Evolutionary conservation across 176 grass and related monocot genomes (phyloP), one percentile per base, ranked within the genome.

Genomic region (Oryza nivara): DNA sequence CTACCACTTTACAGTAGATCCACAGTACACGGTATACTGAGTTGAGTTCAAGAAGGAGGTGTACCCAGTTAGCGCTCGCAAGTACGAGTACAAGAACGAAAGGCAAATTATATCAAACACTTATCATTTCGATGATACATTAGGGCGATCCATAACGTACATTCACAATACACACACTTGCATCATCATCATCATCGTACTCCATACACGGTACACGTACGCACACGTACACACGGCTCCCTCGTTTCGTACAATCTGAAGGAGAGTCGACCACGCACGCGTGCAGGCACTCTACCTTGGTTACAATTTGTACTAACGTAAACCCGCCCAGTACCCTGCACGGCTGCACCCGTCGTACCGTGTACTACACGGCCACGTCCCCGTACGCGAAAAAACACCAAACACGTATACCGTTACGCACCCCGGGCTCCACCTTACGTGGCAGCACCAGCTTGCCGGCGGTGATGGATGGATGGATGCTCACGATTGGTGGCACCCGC

Each of bases 401-500:
- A 17, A 17, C 51, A 16, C 51, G 54, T 58, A 58, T 58, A 58
- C 54, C 17, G 19, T 58, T 16, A 16, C 6, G 19, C 48, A 20
- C 58, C 20, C 20, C 19, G 8, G 19, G 7, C 56, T 61, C 58
- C 20, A 63, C 58, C 58, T 20, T 51, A 14, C 12, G 12, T 19
- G 54, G 54, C 54, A 8, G 17, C 17, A 8, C 1, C 17, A 2
- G 0, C 64, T 43, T 4, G 58, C 75, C 45, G 72, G 45, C 46
- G 25, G 17, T 8, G 35, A 36, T 36, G 35, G 35, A 36, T 36
- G 0, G n/a, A 74, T 74, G 44, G 71, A 73, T 30, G 41, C 82
- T 90, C 84, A 80, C 64, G 41, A 47, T 32, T 0, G 76, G 78
- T 78, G 77, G 93, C 94, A 97, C 0, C 40, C 75, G 13, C 67